Evolutionary conservation across 2,329 filamentous ascomycete species (phyloP).

Genomic region (Fusarium sp.): DNA sequence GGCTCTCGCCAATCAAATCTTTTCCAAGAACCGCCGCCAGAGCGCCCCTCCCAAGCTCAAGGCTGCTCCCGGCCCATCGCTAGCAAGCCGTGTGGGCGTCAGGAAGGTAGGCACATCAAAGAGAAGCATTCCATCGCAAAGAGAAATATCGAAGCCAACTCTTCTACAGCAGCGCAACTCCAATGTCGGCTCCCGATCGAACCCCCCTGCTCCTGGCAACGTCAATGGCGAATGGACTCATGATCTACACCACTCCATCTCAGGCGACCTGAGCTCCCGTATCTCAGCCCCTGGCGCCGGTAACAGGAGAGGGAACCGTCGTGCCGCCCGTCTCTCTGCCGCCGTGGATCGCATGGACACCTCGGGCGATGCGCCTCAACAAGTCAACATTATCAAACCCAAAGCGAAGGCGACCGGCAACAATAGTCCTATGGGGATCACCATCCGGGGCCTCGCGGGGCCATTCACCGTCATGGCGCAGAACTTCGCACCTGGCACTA

Average conservation of each 20-base stretch:
- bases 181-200: constrained; percentile 37
- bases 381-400: constrained; percentile 55
- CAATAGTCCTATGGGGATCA: constrained; percentile 66
- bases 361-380: constrained; percentile 50
- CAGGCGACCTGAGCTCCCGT: constrained; percentile 61
- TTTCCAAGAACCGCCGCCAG: constrained; percentile 72
- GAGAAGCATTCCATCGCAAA: not conserved
- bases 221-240: constrained; percentile 80
- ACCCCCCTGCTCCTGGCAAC: constrained; percentile 61
- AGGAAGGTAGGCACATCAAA: constrained; percentile 70
- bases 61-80: constrained; percentile 65
- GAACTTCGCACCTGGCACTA: constrained; percentile 87
- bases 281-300: constrained; percentile 58
- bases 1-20: constrained; percentile 79
- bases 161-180: constrained; percentile 45
- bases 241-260: constrained; percentile 72
- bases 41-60: constrained; percentile 69
- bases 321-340: constrained; percentile 59
- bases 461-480: constrained; percentile 81
- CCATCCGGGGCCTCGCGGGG: constrained; percentile 80
- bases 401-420: constrained; percentile 17
- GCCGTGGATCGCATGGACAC: constrained; percentile 61
- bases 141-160: constrained; percentile 25
- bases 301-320: constrained; percentile 45
- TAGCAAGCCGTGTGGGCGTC: constrained; percentile 81